Evolutionary conservation across 2,329 filamentous ascomycete genomes (phyloP).

Genomic region (Ceratocystis papillata): DNA sequence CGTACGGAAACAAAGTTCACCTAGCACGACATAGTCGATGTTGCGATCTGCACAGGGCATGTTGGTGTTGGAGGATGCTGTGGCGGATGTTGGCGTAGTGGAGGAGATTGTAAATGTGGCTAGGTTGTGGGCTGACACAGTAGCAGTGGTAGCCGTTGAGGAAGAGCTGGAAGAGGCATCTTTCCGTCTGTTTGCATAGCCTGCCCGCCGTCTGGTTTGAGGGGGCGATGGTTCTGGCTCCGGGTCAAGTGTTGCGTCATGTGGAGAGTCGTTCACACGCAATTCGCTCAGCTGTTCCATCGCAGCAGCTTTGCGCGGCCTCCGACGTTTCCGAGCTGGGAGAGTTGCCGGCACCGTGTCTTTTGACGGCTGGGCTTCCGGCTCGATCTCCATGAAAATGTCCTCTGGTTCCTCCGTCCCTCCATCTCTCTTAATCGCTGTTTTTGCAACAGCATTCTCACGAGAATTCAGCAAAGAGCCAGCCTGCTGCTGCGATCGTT

Average conservation of each 20-base stretch:
- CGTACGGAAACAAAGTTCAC: slow-evolving; percentile 70
- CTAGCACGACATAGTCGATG: slow-evolving; percentile 76
- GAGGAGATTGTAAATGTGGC: not conserved
- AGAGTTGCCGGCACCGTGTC: not conserved
- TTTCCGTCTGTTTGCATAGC: not conserved
- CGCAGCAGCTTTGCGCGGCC: not conserved
- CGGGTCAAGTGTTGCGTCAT: not conserved
- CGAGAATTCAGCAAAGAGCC: not conserved
- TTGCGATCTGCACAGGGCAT: slow-evolving; percentile 49
- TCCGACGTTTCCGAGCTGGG: slow-evolving; percentile 3
- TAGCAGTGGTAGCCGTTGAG: not conserved
- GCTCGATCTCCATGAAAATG: not conserved
- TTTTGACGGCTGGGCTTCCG: not conserved
- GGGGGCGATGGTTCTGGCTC: not conserved
- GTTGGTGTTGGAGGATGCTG: not conserved
- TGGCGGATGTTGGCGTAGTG: not conserved
- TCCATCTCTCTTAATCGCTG: not conserved
- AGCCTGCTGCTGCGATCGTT: not conserved
- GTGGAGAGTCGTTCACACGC: not conserved
- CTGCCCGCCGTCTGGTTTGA: not conserved
- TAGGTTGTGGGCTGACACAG: not conserved
- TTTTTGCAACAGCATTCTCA: not conserved
- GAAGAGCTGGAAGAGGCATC: not conserved
- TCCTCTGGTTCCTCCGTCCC: not conserved
- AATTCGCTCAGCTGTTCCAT: not conserved